Base-by-base conservation (phyloP, 2,329 filamentous ascomycete genomes). In the Colletotrichum sp. region DNA sequence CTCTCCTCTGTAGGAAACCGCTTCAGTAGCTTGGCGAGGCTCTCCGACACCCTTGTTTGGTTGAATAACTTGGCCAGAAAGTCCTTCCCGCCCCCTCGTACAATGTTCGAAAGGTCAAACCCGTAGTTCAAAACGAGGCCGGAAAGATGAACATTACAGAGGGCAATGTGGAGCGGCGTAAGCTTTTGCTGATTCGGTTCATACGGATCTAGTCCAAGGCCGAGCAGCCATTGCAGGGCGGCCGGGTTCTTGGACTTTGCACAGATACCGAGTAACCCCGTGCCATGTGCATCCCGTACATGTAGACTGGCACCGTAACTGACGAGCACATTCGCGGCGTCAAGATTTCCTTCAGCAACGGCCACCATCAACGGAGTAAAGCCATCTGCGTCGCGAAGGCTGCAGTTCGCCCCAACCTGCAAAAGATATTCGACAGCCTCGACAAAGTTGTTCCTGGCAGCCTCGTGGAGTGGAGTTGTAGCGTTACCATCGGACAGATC, bases 311-410 rank as follows among this genome's bases (percentile, higher is more conserved):
- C 82, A 0, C 81, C 82, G 57, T 81, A 68, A 2, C 77, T 72
- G 13, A 70, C 76, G 4, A 85, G 75, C 57, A 83, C 13, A 70
- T 72, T 73, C 29, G 83, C 76, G 73, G 83, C 43, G 13, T 79
- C 77, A 0, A 77, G 13, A 33, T 84, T 36, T 31, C 69, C 63
- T 11, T 21, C 8, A 3, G 13, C 36, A 33, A 68, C 29, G 11
- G 69, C 69, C 9, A 51, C 8, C n/a, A 31, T 27, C n/a, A 68
- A 34, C 1, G 64, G 69, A 5, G 31, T 62, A 21, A 8, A 33
- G 7, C 27, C 34, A 7, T 18, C 4, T 24, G 13, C 27, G 55
- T 38, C n/a, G 1, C 51, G 36, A 6, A 59, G 54, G 12, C 67
- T 71, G 13, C 24, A 63, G 33, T 71, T 36, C 4, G 69, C 69